Percentiles rank a stretch among this genome's conserved stretches.
These are phyloP conservation scores for Fragaria vesca DNA, from an alignment of 306 rosid species.

Conservation along the genomic window DNA sequence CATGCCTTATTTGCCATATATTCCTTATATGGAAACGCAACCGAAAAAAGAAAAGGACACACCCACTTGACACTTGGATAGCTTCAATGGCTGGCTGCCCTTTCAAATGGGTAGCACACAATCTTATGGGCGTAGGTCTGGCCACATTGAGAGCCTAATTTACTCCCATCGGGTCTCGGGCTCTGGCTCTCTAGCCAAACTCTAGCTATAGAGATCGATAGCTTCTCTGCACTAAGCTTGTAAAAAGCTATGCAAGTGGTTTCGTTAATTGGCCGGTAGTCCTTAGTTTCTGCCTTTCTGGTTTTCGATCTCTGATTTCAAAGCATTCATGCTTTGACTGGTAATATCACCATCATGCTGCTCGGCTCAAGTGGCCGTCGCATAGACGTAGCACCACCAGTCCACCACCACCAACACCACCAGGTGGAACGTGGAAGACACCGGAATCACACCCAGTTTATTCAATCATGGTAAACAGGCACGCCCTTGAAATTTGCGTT, in stretches of 20 bases:
- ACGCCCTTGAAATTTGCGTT: not conserved
- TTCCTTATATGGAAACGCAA: not conserved
- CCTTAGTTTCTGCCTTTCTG: not conserved
- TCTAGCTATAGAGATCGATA: not conserved
- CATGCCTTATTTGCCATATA: not conserved
- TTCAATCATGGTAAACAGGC: not conserved
- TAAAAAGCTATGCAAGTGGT: not conserved
- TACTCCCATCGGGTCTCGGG: not conserved
- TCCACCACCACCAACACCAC: not conserved
- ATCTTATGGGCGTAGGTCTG: not conserved
- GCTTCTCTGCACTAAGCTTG: not conserved
- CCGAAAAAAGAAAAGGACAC: constrained; percentile 5
- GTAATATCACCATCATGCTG: not conserved
- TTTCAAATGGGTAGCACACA: not conserved
- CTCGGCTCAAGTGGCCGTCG: constrained; percentile 20
- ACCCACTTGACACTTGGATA: constrained; percentile 28
- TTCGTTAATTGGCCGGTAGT: not conserved
- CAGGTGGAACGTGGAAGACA: constrained; percentile 40
- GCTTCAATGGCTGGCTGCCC: constrained; percentile 22
- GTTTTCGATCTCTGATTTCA: not conserved
- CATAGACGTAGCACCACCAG: constrained; percentile 28
- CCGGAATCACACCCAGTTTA: constrained; percentile 17
- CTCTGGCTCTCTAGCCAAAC: not conserved
- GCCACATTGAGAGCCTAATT: not conserved
- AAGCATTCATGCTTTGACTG: not conserved